Conservation (phyloP, 257 asterid species). For the Solanum appendiculatum region DNA sequence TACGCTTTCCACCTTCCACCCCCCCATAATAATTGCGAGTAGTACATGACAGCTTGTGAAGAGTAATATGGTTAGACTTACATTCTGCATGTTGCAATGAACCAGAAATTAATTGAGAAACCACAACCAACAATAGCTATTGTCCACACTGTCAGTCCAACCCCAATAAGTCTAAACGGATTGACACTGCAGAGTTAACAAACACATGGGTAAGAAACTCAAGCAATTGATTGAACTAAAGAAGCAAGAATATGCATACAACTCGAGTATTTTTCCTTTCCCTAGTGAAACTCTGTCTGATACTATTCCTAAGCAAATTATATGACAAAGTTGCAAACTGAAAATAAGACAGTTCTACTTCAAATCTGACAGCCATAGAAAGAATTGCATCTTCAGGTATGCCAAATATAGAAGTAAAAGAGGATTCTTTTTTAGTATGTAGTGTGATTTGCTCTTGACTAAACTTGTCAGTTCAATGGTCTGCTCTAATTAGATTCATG, state of each 20-base stretch:
- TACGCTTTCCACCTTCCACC: neutral
- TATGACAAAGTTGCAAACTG: neutral
- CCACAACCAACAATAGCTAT: constrained; percentile 84
- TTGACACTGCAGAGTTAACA: constrained; percentile 60
- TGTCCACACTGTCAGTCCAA: constrained; percentile 92
- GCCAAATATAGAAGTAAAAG: neutral
- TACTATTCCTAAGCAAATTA: neutral
- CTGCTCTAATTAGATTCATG: neutral
- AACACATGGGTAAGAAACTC: neutral
- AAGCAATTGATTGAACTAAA: neutral
- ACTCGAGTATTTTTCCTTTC: neutral
- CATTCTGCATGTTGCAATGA: constrained; percentile 74
- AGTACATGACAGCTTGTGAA: neutral
- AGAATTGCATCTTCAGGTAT: neutral
- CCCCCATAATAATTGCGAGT: neutral
- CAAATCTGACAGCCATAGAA: neutral
- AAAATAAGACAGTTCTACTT: neutral
- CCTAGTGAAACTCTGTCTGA: neutral
- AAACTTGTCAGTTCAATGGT: neutral
- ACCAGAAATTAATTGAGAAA: constrained; percentile 74
- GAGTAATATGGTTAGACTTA: constrained; percentile 26
- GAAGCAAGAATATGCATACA: neutral
- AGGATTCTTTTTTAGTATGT: neutral
- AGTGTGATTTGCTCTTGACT: neutral
- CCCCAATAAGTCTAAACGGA: constrained; percentile 94